Evolutionary conservation across 768 basidiomycete species (phyloP).

Genomic region (Suillus americanus): DNA sequence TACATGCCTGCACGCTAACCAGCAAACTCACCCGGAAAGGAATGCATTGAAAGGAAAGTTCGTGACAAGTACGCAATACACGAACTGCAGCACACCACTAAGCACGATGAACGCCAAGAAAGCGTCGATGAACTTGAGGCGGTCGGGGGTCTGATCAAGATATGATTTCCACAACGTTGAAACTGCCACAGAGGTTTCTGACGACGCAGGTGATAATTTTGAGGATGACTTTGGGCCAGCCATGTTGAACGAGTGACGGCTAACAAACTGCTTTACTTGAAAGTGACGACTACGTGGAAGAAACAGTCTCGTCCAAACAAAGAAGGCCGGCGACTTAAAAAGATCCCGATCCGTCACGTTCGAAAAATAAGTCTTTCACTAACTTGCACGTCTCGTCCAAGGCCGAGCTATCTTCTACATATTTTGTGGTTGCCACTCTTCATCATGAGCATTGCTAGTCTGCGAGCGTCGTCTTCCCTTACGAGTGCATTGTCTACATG

Average conservation of each 20-base stretch:
- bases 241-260: constrained; percentile 28
- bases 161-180: constrained; percentile 76
- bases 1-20: background rate
- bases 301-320: constrained; percentile 15
- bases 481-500: constrained; percentile 15
- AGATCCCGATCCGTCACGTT: constrained; percentile 12
- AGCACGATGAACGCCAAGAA: constrained; percentile 92
- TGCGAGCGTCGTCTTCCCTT: constrained; percentile 25
- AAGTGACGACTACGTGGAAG: constrained; percentile 21
- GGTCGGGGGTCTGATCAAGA: constrained; percentile 68
- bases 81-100: constrained; percentile 87
- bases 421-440: background rate
- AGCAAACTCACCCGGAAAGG: constrained; percentile 76
- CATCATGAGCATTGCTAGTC: constrained; percentile 21
- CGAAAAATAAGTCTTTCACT: constrained; percentile 14
- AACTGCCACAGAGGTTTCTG: constrained; percentile 35
- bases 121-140: constrained; percentile 91
- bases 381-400: background rate
- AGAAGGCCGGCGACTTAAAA: constrained; percentile 15
- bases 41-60: constrained; percentile 98
- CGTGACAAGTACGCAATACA: constrained; percentile 88
- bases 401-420: constrained; percentile 1
- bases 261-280: constrained; percentile 4
- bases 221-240: constrained; percentile 35
- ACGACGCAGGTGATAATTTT: constrained; percentile 15